Evolutionary conservation across 2,329 filamentous ascomycete species (phyloP), one percentile per base, ranked within the genome.

Genomic region (Tolypocladium tundrense): DNA sequence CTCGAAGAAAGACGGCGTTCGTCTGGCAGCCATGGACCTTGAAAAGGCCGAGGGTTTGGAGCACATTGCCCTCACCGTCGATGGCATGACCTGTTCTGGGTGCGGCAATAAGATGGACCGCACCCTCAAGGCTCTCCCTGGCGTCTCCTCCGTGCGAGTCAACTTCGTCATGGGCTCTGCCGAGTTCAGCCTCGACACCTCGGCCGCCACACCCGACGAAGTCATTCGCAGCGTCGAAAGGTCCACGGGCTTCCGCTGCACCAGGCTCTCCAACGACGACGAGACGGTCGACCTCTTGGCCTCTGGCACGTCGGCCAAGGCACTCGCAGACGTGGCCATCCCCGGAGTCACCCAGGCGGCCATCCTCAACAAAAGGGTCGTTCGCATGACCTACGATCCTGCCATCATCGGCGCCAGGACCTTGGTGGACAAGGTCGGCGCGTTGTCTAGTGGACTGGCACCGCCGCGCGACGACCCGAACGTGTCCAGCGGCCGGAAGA

Each of bases 121-220:
- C 1, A 63, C 65, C 2, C 66, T 74, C 37, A 59, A 59, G 0
- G 60, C 58, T 3, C 63, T 64, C 3, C n/a, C 60, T 3, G 71
- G 70, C 3, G 68, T 73, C 0, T 69, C 68, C 2, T 61, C 65
- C 3, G 66, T 69, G 1, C 67, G 64, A 0, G 70, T 75, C 59
- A 73, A 73, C 58, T 75, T 74, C 42, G 70, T 74, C 61, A 70
- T 70, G 64, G 71, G 71, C 4, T 68, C 65, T 8, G 73, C 67
- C 45, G 71, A 74, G 24, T 70, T 75, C 53, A 61, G 55, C 6
- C 33, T 73, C 1, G 66, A 73, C 52, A 57, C 58, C 0, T 60
- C 63, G 1, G 52, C 64, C 10, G 65, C 61, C 10, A 67, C 61
- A 1, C 62, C 62, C 1, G 67, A 69, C 4, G 63, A 69, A 5